Percentiles rank a stretch among this genome's conserved stretches.
Evolutionary conservation across 1,139 yeast species (phyloP).

Genomic region (Scheffersomyces titani): DNA sequence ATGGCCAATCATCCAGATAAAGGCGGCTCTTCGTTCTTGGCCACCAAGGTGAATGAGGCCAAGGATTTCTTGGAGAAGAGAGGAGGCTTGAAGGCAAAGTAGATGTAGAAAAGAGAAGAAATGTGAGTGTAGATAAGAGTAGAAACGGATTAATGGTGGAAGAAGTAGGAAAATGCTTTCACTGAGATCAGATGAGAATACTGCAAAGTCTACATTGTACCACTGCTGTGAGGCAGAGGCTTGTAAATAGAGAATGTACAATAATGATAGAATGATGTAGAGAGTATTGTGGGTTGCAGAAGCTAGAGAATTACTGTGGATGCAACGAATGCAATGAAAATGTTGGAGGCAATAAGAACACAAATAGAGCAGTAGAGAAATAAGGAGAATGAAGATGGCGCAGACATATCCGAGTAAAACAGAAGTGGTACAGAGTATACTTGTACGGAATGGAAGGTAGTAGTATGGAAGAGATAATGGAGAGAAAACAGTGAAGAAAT

Average conservation of each 20-base stretch:
- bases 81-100: slow-evolving; percentile 57
- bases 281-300: background rate
- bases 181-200: background rate
- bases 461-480: background rate
- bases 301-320: background rate
- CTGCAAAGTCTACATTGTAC: background rate
- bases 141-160: background rate
- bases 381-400: background rate
- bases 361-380: background rate
- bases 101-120: slow-evolving; percentile 2
- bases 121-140: background rate
- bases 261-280: background rate
- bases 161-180: background rate
- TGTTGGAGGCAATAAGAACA: background rate
- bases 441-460: no score
- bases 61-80: slow-evolving; percentile 90
- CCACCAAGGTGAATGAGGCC: slow-evolving; percentile 96
- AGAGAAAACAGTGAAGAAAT: background rate
- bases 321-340: background rate
- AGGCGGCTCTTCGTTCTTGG: slow-evolving; percentile 94
- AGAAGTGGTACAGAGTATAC: no score
- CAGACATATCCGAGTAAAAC: background rate
- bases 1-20: slow-evolving; percentile 95
- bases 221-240: background rate
- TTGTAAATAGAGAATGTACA: background rate